Percentiles rank a stretch among this genome's conserved stretches.
Conservation (phyloP, 805 yeast species). For the Ogataea paraovalis region DNA sequence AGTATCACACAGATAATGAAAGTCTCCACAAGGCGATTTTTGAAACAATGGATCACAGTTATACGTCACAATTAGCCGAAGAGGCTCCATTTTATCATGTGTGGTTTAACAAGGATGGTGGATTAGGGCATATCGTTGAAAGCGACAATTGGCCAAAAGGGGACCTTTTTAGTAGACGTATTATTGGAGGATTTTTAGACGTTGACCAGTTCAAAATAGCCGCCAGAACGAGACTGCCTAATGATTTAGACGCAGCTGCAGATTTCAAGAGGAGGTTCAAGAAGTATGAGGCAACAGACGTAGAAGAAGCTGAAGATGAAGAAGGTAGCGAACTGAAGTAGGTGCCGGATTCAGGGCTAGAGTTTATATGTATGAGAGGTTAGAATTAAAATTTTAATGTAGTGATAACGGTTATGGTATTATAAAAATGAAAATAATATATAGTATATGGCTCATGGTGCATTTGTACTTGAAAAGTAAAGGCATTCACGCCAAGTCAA, state of each 20-base stretch:
- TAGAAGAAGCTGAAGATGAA: background rate
- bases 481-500: background rate
- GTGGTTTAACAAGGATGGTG: conserved; percentile 45
- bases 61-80: conserved; percentile 35
- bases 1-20: conserved; percentile 36
- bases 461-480: background rate
- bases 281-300: conserved; percentile 11
- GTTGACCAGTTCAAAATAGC: conserved; percentile 34
- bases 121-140: conserved; percentile 49
- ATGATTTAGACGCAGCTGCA: conserved; percentile 10
- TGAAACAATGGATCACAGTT: conserved; percentile 31
- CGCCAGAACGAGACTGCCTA: conserved; percentile 27
- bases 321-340: background rate
- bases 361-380: background rate
- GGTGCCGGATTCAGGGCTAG: too few relatives aligned
- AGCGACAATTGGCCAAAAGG: conserved; percentile 42
- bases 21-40: conserved; percentile 34
- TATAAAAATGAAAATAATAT: background rate
- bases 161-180: conserved; percentile 42
- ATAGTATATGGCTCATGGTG: too few relatives aligned
- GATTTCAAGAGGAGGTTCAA: conserved; percentile 10
- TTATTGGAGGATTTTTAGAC: conserved; percentile 43
- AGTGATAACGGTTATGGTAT: background rate
- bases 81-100: conserved; percentile 50
- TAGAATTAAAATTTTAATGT: background rate